A percentile compares a stretch with the other conserved stretches of the same genome.
Conservation (phyloP, 1,139 yeast species). For the Geotrichum europaeum region DNA sequence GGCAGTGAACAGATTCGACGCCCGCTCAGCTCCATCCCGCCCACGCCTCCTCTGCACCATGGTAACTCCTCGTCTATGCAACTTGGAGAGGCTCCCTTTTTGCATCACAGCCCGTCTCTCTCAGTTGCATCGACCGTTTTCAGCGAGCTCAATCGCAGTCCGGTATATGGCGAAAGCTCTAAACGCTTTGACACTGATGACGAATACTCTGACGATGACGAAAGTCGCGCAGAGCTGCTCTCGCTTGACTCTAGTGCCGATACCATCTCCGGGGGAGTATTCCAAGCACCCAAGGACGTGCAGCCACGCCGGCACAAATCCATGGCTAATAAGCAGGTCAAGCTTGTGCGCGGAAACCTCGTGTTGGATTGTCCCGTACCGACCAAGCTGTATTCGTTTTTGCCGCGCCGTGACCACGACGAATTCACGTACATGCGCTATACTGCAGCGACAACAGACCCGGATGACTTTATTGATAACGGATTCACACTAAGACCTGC, state of each 20-base stretch:
- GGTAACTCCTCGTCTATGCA: neutral
- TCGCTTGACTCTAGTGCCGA: neutral
- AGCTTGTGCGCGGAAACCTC: slow-evolving; percentile 69
- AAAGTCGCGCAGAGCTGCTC: neutral
- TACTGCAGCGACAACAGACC: slow-evolving; percentile 88
- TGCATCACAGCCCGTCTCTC: slow-evolving; percentile 9
- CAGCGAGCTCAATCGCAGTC: neutral
- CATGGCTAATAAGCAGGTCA: slow-evolving; percentile 54
- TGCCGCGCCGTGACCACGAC: slow-evolving; percentile 79
- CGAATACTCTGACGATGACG: neutral
- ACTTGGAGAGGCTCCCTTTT: slow-evolving; percentile 4
- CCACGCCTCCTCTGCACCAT: neutral
- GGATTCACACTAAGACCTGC: slow-evolving; percentile 86
- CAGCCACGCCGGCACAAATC: slow-evolving; percentile 57
- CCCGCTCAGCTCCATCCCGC: slow-evolving; percentile 1
- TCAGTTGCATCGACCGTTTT: slow-evolving; percentile 3
- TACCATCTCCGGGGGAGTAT: slow-evolving; percentile 16
- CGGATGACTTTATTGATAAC: slow-evolving; percentile 68
- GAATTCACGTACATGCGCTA: slow-evolving; percentile 93
- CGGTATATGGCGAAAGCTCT: neutral
- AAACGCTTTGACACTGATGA: neutral
- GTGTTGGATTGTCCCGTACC: slow-evolving; percentile 93
- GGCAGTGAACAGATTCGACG: neutral
- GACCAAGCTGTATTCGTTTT: slow-evolving; percentile 67
- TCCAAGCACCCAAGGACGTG: slow-evolving; percentile 42